phyloP scores from a whole-genome alignment of 2,329 filamentous ascomycete species.

The Bipolaris bicolor region DNA sequence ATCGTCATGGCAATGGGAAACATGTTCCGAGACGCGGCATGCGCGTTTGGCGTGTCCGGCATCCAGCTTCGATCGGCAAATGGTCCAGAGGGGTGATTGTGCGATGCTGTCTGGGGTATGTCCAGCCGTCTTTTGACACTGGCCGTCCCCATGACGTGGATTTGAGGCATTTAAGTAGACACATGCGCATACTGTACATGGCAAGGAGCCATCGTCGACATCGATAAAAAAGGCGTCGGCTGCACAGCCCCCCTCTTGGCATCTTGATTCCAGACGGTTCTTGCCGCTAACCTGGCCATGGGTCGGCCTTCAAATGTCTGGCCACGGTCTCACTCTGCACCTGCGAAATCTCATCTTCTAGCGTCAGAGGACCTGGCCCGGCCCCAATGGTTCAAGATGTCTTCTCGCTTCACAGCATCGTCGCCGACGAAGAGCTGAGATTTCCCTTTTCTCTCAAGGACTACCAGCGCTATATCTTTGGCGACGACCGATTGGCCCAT shows the following conservation, averaged over 20 bases:
- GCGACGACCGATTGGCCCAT: slow-evolving; percentile 33
- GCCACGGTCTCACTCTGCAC: not conserved
- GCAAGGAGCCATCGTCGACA: not conserved
- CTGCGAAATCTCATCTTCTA: slow-evolving; percentile 2
- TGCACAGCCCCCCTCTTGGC: slow-evolving; percentile 30
- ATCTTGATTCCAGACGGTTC: slow-evolving; percentile 10
- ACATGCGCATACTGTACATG: too few species aligned
- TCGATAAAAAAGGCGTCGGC: slow-evolving; percentile 3
- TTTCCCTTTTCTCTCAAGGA: slow-evolving; percentile 31
- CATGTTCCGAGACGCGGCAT: slow-evolving; percentile 8
- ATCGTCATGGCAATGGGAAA: not conserved
- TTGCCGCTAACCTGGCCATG: slow-evolving; percentile 19
- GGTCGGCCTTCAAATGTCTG: slow-evolving; percentile 26
- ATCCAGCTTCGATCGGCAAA: slow-evolving; percentile 1
- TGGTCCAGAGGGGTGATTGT: not conserved
- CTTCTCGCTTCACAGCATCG: slow-evolving; percentile 27
- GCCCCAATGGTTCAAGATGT: slow-evolving; percentile 30
- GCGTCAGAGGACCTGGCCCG: slow-evolving; percentile 1
- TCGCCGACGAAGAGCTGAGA: slow-evolving; percentile 16
- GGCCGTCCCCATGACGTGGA: slow-evolving; percentile 10
- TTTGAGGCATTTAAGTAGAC: slow-evolving; percentile 18
- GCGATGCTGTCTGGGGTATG: too few species aligned
- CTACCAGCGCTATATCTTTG: slow-evolving; percentile 36
- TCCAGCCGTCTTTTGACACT: not conserved
- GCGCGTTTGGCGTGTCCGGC: not conserved